Evolutionary conservation across 768 basidiomycete species (phyloP), one percentile per base, ranked within the genome.

Genomic region (Termitomyces sp.): DNA sequence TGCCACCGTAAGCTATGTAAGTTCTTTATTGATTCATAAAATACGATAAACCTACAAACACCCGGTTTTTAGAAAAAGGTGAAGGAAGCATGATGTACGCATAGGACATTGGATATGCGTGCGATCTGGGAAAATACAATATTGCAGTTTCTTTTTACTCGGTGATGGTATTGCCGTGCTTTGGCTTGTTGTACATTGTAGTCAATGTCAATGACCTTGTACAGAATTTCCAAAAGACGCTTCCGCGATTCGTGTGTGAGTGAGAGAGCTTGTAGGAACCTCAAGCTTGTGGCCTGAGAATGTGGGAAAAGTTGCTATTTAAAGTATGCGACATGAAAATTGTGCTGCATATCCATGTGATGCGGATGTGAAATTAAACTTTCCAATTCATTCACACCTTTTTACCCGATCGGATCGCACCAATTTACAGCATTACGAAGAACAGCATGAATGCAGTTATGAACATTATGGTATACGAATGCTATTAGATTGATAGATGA

Each of bases 1-100:
- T 52, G 82, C 85, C 41, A 75, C 77, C n/a, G 85, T 85, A 45
- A 84, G 85, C 67, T 97, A 95, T 74, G 92, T 94, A 69, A 73
- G 91, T 80, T 17, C 14, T 14, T 34, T 34, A 2, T 14, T 14
- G 3, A 28, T 40, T 14, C 11, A n/a, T 9, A 3, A 1, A 16
- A 25, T 37, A 39, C 4, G 17, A 16, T 14, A 5, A n/a, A 39
- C 6, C 37, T 9, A 17, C 34, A 37, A 14, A 1, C 3, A 37
- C n/a, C 5, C 19, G 17, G 23, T 37, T 11, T 37, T 4, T 16
- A 51, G 49, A 51, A 51, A 27, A 51, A 40, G 49, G 6, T n/a
- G 37, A 51, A 51, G n/a, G 37, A 51, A 51, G 37, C 25, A 19
- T 51, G 11, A 28, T 39, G 1, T 7, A 8, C 16, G n/a, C 7